Evolutionary conservation across 2,329 filamentous ascomycete species (phyloP).

Genomic region (Apiospora kogelbergensis): DNA sequence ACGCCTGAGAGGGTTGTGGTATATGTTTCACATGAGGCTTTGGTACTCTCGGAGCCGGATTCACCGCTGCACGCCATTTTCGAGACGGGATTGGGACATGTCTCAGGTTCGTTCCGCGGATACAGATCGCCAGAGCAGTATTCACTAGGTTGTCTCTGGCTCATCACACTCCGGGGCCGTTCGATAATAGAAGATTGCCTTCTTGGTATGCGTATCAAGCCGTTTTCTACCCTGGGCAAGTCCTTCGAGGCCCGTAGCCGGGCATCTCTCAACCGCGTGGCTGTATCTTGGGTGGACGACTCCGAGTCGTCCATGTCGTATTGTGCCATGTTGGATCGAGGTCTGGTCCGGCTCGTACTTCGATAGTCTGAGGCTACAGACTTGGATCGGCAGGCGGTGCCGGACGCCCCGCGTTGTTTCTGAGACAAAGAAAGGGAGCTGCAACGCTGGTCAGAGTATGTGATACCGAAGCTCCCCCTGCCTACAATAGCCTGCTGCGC

Average conservation of each 20-base stretch:
- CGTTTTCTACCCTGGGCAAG: background rate
- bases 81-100: background rate
- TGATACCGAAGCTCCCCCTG: background rate
- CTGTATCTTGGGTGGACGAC: background rate
- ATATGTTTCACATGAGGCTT: background rate
- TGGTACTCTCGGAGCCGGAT: background rate
- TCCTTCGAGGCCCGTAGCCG: background rate
- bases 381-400: background rate
- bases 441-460: background rate
- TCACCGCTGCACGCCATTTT: background rate
- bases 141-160: background rate
- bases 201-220: background rate
- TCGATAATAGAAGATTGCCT: background rate
- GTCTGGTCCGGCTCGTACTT: background rate
- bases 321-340: background rate
- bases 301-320: background rate
- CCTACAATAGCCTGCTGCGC: slow-evolving; percentile 2
- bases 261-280: background rate
- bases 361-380: background rate
- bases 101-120: slow-evolving; percentile 1
- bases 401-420: background rate
- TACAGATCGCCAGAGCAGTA: background rate
- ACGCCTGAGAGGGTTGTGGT: background rate
- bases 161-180: background rate
- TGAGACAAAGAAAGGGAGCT: background rate